These are phyloP conservation scores for Cicer yamashitae DNA, from an alignment of 306 rosid species.

Conservation along the genomic window DNA sequence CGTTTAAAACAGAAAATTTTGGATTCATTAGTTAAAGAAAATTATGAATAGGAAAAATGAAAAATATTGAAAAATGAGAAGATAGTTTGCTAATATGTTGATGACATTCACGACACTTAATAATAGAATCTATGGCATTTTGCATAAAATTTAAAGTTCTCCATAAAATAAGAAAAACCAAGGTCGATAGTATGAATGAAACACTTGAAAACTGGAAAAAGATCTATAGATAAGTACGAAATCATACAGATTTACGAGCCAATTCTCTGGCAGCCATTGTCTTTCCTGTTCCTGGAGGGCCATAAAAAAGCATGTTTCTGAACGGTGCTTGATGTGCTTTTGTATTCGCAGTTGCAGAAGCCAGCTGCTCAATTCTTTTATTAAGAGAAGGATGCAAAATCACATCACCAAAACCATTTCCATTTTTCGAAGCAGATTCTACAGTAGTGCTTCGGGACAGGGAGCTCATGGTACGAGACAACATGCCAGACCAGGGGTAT, in stretches of 20 bases:
- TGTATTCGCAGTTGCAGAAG: constrained; percentile 93
- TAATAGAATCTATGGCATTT: not conserved
- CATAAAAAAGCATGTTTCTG: constrained; percentile 96
- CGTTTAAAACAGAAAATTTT: not conserved
- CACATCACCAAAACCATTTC: constrained; percentile 88
- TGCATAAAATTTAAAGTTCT: constrained; percentile 17
- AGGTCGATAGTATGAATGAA: not conserved
- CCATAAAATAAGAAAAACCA: constrained; percentile 5
- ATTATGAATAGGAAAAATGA: constrained; percentile 4
- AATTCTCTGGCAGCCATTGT: constrained; percentile 99
- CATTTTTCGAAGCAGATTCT: constrained; percentile 58
- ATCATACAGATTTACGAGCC: constrained; percentile 90
- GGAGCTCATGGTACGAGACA: constrained; percentile 63
- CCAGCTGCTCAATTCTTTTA: constrained; percentile 83
- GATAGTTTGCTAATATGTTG: constrained; percentile 4
- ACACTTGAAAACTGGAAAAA: constrained; percentile 32
- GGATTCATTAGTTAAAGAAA: constrained; percentile 20
- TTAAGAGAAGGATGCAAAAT: constrained; percentile 86
- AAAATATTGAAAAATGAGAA: not conserved
- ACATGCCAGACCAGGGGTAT: constrained; percentile 91
- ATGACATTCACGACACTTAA: not conserved
- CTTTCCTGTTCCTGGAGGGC: constrained; percentile 99
- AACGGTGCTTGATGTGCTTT: constrained; percentile 97
- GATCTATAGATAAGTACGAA: constrained; percentile 26
- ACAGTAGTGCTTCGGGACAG: constrained; percentile 47